Evolutionary conservation across 2,329 filamentous ascomycete species (phyloP).

Genomic region (Claviceps sp.): DNA sequence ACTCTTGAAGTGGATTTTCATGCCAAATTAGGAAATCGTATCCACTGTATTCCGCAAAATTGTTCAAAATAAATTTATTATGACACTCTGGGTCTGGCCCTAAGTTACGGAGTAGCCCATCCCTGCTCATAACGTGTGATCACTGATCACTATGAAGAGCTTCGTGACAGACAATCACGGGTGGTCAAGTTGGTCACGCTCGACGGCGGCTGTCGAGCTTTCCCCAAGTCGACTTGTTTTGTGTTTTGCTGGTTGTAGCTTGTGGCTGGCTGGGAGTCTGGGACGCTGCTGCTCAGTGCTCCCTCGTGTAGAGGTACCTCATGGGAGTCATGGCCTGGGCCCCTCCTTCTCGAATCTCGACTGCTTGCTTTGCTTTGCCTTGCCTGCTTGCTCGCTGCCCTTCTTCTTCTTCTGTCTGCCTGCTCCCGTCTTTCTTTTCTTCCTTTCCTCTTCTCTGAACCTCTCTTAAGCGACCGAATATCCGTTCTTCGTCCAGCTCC

Average conservation of each 20-base stretch:
- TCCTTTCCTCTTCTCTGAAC: neutral
- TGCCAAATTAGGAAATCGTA: too few relatives aligned
- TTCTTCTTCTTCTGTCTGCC: neutral
- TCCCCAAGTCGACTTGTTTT: neutral
- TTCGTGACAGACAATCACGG: neutral
- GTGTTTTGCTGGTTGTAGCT: neutral
- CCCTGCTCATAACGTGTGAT: neutral
- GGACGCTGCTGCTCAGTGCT: neutral
- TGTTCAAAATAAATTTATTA: too few relatives aligned
- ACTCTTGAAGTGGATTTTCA: too few relatives aligned
- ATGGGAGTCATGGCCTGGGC: neutral
- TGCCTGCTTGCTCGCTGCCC: constrained; percentile 1
- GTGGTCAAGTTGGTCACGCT: neutral
- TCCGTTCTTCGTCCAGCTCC: constrained; percentile 3
- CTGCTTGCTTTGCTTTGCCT: constrained; percentile 4
- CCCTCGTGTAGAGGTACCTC: neutral
- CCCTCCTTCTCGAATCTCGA: constrained; percentile 4
- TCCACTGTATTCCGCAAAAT: too few relatives aligned
- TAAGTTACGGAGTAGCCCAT: neutral
- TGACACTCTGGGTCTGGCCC: too few relatives aligned
- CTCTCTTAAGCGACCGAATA: constrained; percentile 4
- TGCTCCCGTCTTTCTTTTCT: constrained; percentile 3
- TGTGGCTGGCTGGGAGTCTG: neutral
- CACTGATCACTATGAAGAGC: neutral
- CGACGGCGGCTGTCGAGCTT: neutral